phyloP scores from a whole-genome alignment of 148 eudicot genomes.

The Fagopyrum esculentum region DNA sequence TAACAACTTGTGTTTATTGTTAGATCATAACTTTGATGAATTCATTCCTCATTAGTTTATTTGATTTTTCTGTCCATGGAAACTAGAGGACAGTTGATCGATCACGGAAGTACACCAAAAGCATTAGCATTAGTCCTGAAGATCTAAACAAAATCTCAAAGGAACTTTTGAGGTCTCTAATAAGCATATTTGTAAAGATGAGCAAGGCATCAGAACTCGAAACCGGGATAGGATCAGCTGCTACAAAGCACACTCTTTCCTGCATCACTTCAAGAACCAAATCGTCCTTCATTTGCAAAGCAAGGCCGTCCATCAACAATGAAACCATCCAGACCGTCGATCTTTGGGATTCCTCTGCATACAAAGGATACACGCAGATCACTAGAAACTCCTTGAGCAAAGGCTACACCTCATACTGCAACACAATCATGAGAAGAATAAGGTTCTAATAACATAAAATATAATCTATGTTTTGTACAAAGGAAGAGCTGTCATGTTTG shows the following conservation, averaged over 20 bases:
- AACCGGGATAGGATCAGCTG: conserved; percentile 28
- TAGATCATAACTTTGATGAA: too few species aligned
- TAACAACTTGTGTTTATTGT: too few species aligned
- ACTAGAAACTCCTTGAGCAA: conserved; percentile 48
- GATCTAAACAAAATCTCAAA: conserved; percentile 71
- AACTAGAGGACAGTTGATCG: background rate
- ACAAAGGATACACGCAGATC: conserved; percentile 54
- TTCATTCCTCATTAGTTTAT: too few species aligned
- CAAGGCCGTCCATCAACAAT: conserved; percentile 32
- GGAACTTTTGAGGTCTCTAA: conserved; percentile 34
- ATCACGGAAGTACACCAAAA: too few species aligned
- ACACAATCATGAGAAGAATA: conserved; percentile 38
- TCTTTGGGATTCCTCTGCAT: conserved; percentile 37
- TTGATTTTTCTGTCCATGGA: background rate
- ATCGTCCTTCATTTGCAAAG: conserved; percentile 48
- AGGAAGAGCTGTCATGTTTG: background rate
- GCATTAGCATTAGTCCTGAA: background rate
- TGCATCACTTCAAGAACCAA: conserved; percentile 16
- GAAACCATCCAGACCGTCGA: conserved; percentile 25
- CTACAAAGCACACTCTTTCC: conserved; percentile 32
- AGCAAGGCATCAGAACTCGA: conserved; percentile 28
- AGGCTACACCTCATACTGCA: conserved; percentile 30
- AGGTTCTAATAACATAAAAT: conserved; percentile 28
- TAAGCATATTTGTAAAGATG: conserved; percentile 43
- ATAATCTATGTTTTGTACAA: too few species aligned